Evolutionary conservation across 2,329 filamentous ascomycete genomes (phyloP).

Genomic region (Cercospora brassicicola): DNA sequence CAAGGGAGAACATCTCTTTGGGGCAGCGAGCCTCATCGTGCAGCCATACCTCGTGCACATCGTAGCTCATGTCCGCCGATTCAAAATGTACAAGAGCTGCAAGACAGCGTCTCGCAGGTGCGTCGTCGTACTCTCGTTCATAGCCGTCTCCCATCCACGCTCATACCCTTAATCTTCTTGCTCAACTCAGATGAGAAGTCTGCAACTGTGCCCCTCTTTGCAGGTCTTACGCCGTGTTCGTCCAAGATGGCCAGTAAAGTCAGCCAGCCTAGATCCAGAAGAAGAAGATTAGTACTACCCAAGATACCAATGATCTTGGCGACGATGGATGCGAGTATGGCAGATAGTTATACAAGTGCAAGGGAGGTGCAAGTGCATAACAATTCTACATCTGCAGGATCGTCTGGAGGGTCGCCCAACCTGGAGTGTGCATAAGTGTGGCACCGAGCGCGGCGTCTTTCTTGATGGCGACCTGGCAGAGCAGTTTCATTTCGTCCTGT

Average conservation of each 20-base stretch:
- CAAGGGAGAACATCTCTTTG: background rate
- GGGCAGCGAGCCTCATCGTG: background rate
- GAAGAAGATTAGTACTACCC: constrained; percentile 26
- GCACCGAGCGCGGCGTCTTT: constrained; percentile 79
- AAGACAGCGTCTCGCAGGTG: background rate
- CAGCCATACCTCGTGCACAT: constrained; percentile 1
- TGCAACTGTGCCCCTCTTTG: constrained; percentile 43
- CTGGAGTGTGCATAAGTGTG: constrained; percentile 79
- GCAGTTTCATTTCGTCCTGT: constrained; percentile 83
- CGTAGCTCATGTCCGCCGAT: background rate
- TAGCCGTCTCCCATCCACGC: constrained; percentile 10
- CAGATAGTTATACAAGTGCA: constrained; percentile 14
- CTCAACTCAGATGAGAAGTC: constrained; percentile 23
- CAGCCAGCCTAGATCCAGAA: constrained; percentile 36
- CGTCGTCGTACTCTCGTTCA: background rate
- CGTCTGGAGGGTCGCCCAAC: constrained; percentile 92
- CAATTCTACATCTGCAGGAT: constrained; percentile 61
- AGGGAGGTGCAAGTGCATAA: constrained; percentile 16
- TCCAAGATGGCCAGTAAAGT: constrained; percentile 81
- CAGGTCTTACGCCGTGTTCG: constrained; percentile 82
- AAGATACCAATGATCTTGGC: constrained; percentile 11
- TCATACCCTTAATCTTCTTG: constrained; percentile 35
- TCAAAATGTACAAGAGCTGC: background rate
- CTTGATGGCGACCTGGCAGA: constrained; percentile 79
- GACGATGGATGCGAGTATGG: constrained; percentile 6